phyloP scores from a whole-genome alignment of 139 green algal genomes.

The Chlamydomonas schloesseri region DNA sequence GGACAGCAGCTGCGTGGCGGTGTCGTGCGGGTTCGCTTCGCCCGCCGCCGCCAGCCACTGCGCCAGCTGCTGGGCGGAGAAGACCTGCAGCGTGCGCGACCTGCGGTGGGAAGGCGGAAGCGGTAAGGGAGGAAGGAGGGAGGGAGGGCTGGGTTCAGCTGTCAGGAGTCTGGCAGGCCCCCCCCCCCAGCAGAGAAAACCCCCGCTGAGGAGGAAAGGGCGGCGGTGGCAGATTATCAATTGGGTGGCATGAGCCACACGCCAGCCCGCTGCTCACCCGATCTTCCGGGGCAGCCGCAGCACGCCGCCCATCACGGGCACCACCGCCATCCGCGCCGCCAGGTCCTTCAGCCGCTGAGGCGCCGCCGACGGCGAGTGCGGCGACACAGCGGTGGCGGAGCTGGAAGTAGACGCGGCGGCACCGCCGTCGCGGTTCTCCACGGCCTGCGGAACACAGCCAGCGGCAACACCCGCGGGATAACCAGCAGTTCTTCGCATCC shows the following conservation, averaged over 20 bases:
- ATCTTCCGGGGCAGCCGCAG: neutral
- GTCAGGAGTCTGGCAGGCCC: no score
- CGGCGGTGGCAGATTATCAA: no score
- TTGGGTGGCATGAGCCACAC: no score
- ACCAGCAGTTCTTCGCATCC: no score
- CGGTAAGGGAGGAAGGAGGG: no score
- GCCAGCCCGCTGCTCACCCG: conserved; percentile 4
- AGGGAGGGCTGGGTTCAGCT: neutral
- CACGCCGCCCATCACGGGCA: conserved; percentile 3
- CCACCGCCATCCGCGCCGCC: neutral
- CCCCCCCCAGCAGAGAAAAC: no score
- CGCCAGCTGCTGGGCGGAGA: conserved; percentile 24
- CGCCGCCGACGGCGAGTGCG: no score
- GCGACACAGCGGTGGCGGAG: neutral
- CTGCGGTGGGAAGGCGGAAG: neutral
- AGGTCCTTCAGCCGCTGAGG: neutral
- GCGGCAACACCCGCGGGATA: no score
- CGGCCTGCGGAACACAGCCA: neutral
- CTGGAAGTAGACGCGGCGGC: conserved; percentile 23
- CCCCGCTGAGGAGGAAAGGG: no score
- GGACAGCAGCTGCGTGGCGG: conserved; percentile 45
- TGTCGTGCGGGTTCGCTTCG: conserved; percentile 2
- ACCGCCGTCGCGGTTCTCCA: no score
- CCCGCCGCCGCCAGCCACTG: conserved; percentile 43
- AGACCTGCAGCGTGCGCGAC: neutral